A percentile compares a stretch with the other conserved stretches of the same genome.
These are phyloP conservation scores for Mucor ambiguus DNA, from an alignment of 371 early-diverging fungal genomes.

Conservation along the genomic window DNA sequence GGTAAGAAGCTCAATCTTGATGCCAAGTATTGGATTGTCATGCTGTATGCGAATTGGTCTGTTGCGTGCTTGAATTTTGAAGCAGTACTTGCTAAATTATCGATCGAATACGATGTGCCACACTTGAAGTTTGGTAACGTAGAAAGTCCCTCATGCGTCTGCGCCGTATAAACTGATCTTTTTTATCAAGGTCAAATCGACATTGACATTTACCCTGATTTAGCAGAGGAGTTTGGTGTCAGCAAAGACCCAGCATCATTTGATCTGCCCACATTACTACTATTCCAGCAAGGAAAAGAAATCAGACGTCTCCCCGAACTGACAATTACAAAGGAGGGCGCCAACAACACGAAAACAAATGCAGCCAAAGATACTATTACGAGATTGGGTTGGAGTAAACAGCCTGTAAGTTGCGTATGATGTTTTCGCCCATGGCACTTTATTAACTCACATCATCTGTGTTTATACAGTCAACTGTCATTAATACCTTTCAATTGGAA, in stretches of 20 bases:
- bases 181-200: constrained; percentile 42
- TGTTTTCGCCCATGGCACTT: not conserved
- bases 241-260: constrained; percentile 54
- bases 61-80: constrained; percentile 55
- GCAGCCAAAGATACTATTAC: constrained; percentile 51
- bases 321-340: constrained; percentile 30
- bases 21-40: constrained; percentile 49
- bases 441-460: not conserved
- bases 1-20: constrained; percentile 5
- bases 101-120: constrained; percentile 37
- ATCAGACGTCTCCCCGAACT: constrained; percentile 46
- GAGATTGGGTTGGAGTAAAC: constrained; percentile 53
- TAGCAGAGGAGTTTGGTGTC: constrained; percentile 48
- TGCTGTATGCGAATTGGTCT: constrained; percentile 57
- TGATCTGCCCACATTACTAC: constrained; percentile 49
- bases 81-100: constrained; percentile 49
- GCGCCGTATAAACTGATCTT: not conserved
- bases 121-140: constrained; percentile 47
- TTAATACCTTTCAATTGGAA: constrained; percentile 44
- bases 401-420: constrained; percentile 35
- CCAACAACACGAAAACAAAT: constrained; percentile 24
- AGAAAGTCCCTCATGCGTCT: not conserved
- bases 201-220: constrained; percentile 43
- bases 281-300: constrained; percentile 49
- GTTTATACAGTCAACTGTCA: constrained; percentile 36